Evolutionary conservation across 305 asterid genomes (phyloP), one percentile per base, ranked within the genome.

Genomic region (Fraxinus albicans): DNA sequence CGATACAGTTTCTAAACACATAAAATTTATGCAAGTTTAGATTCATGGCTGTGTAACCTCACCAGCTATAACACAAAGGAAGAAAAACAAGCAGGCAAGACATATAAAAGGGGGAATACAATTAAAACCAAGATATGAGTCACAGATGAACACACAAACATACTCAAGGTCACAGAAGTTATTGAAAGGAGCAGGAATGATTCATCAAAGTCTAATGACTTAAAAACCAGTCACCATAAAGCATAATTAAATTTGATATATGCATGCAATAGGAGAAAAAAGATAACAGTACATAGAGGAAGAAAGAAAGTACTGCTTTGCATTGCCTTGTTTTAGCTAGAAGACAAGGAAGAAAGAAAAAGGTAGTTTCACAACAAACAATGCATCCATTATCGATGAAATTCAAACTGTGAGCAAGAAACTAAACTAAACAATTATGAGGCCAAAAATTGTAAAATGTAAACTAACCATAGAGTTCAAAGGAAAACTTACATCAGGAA

Each of bases 401-500:
- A 65, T 25, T 65, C n/a, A 25, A 65, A 25, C 27, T 9, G 35
- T 65, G 8, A 2, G 42, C 76, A 2, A 5, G 76, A 31, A 13
- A 67, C 74, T 67, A 27, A 31, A 70, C 76, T 29, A 69, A 12
- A 70, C 8, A 3, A 15, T 72, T 33, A 0, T 15, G 42, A 33
- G 6, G 47, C 44, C 44, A 31, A 72, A 72, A 72, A 72, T 17
- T 34, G 15, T 72, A 15, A 69, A 34, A 17, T 34, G 6, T 2
- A 70, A 13, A 33, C 42, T 70, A 31, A 70, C 40, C 23, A 70
- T 6, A 70, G 23, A 70, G 42, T 70, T 70, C 12, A 2, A 33
- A 15, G 25, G 47, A 17, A 33, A 33, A 88, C 98, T 91, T 82
- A 96, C 98, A 88, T 95, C 94, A 73, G 97, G 98, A 81, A 97